A percentile compares a stretch with the other conserved stretches of the same genome.
Evolutionary conservation across 495 filamentous ascomycete genomes (phyloP).

Genomic region (Penicillium samsonianum): DNA sequence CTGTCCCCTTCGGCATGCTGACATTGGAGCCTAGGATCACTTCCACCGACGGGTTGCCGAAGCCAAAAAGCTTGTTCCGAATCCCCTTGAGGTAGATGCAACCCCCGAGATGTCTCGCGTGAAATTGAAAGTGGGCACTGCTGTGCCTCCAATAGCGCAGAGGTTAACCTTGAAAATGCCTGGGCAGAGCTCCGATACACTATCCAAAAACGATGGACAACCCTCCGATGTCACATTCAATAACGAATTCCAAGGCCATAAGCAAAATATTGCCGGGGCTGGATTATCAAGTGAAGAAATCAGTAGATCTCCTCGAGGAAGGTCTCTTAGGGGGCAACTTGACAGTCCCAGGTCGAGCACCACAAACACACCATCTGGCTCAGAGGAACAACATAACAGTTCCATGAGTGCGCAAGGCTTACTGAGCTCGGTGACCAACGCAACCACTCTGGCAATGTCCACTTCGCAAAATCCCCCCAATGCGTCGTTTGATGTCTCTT

Average conservation of each 20-base stretch:
- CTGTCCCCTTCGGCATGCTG: slow-evolving; percentile 21
- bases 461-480: slow-evolving; percentile 8
- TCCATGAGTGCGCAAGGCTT: slow-evolving; percentile 6
- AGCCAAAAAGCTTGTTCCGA: slow-evolving; percentile 64
- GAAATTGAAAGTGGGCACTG: slow-evolving; percentile 67
- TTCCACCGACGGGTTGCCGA: slow-evolving; percentile 66
- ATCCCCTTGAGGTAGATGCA: slow-evolving; percentile 67
- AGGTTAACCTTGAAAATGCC: slow-evolving; percentile 45
- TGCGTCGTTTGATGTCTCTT: neutral
- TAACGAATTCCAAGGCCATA: slow-evolving; percentile 49
- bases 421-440: slow-evolving; percentile 15
- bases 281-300: slow-evolving; percentile 43
- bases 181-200: slow-evolving; percentile 35
- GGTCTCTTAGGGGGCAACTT: slow-evolving; percentile 21
- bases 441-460: slow-evolving; percentile 16
- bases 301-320: slow-evolving; percentile 23
- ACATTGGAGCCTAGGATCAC: slow-evolving; percentile 47
- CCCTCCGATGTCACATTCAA: slow-evolving; percentile 50
- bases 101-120: slow-evolving; percentile 41
- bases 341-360: slow-evolving; percentile 27
- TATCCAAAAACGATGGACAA: slow-evolving; percentile 31
- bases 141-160: slow-evolving; percentile 50
- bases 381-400: slow-evolving; percentile 18
- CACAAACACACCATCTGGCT: slow-evolving; percentile 22
- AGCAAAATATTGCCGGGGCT: slow-evolving; percentile 49